Evolutionary conservation across 2,329 filamentous ascomycete species (phyloP).

Genomic region (Chaetomium sp.): DNA sequence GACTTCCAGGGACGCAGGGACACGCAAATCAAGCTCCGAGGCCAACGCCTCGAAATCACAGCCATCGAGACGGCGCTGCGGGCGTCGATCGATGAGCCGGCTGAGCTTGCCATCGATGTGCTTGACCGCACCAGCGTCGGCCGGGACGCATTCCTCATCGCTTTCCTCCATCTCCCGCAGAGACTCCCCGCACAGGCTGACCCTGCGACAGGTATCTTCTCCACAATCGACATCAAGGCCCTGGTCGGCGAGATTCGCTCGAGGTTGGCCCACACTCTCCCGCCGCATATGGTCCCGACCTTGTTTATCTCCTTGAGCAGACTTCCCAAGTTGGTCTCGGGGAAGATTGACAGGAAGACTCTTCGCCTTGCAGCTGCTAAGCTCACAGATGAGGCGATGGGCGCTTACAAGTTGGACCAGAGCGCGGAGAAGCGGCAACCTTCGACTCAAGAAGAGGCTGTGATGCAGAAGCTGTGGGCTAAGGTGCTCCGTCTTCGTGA

Average conservation of each 20-base stretch:
- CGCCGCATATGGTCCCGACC: slow-evolving; percentile 52
- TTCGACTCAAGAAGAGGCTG: slow-evolving; percentile 25
- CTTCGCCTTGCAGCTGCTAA: slow-evolving; percentile 49
- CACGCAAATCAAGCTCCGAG: slow-evolving; percentile 55
- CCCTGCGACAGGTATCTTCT: slow-evolving; percentile 16
- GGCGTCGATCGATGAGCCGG: slow-evolving; percentile 12
- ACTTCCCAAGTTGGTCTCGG: slow-evolving; percentile 51
- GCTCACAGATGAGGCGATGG: slow-evolving; percentile 47
- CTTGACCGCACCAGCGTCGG: slow-evolving; percentile 1
- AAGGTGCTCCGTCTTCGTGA: slow-evolving; percentile 37
- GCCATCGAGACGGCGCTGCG: slow-evolving; percentile 25
- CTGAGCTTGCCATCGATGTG: slow-evolving; percentile 17
- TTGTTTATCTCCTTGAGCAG: slow-evolving; percentile 48
- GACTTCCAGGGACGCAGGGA: slow-evolving; percentile 51
- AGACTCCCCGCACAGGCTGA: slow-evolving; percentile 8
- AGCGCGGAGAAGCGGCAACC: slow-evolving; percentile 14
- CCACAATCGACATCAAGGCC: slow-evolving; percentile 3
- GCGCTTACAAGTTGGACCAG: slow-evolving; percentile 16
- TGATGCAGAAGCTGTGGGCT: slow-evolving; percentile 18
- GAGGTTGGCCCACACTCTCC: slow-evolving; percentile 41
- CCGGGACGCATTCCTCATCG: slow-evolving; percentile 19
- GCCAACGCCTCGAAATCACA: slow-evolving; percentile 51
- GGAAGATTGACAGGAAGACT: slow-evolving; percentile 52
- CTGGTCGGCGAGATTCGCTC: slow-evolving; percentile 40
- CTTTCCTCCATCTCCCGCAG: slow-evolving; percentile 18